These are phyloP conservation scores for Verticillium dahliae DNA, from an alignment of 2,329 filamentous ascomycete genomes.

Conservation along the genomic window DNA sequence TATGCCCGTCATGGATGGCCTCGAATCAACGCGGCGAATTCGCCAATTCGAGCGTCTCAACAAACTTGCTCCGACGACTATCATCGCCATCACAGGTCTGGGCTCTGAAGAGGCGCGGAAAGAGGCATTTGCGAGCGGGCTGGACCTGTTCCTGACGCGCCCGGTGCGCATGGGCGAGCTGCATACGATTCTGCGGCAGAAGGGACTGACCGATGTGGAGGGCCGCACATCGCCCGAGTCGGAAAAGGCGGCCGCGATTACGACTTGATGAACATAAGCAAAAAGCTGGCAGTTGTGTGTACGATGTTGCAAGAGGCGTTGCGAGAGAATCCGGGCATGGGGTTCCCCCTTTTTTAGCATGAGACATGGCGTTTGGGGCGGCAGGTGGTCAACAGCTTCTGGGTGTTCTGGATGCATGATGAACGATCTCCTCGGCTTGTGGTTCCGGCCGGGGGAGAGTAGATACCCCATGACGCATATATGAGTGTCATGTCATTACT, in stretches of 20 bases:
- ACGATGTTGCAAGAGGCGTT: not conserved
- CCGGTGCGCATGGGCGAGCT: constrained; percentile 31
- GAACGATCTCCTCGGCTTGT: not conserved
- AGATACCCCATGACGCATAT: not conserved
- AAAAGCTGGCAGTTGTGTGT: not conserved
- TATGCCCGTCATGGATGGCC: constrained; percentile 40
- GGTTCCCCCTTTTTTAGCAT: not conserved
- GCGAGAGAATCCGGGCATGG: too few species aligned
- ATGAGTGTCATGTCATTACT: not conserved
- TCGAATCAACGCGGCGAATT: constrained; percentile 31
- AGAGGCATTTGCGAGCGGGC: constrained; percentile 36
- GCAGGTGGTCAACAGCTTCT: not conserved
- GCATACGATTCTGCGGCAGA: constrained; percentile 7
- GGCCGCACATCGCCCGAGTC: not conserved
- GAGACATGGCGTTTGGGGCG: not conserved
- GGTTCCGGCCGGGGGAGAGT: not conserved
- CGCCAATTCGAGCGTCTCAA: constrained; percentile 31
- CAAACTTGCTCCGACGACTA: constrained; percentile 26
- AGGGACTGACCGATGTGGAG: not conserved
- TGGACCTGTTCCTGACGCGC: constrained; percentile 39
- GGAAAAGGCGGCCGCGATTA: not conserved
- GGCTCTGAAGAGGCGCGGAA: constrained; percentile 33
- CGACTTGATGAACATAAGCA: not conserved
- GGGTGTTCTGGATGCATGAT: not conserved
- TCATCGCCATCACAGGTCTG: constrained; percentile 38